Conservation (phyloP, 1,284 basidiomycete species). For the Dichomitus squalens region DNA sequence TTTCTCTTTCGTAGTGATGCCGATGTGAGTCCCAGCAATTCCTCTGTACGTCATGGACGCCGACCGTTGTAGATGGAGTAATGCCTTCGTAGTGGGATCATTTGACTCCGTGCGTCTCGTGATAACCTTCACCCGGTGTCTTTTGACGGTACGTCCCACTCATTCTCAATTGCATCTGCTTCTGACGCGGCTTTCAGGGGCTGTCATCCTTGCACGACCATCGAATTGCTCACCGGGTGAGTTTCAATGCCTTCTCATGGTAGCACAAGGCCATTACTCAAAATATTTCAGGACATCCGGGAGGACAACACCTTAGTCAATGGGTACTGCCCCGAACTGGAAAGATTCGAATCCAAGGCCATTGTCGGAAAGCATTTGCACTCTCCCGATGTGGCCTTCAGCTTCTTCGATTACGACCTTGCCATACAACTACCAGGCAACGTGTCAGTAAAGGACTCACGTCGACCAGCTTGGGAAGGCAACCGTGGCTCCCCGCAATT, state of each 20-base stretch:
- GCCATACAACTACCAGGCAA: neutral
- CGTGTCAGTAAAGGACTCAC: neutral
- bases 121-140: neutral
- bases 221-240: neutral
- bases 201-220: neutral
- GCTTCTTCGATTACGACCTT: slow-evolving; percentile 1
- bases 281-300: neutral
- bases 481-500: neutral
- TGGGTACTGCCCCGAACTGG: neutral
- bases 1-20: slow-evolving; percentile 7
- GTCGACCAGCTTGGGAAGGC: neutral
- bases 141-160: neutral
- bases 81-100: neutral
- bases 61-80: neutral
- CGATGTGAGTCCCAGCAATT: neutral
- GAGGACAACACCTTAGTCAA: neutral
- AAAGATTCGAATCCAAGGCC: neutral
- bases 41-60: neutral
- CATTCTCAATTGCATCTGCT: neutral
- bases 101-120: neutral
- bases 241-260: too few relatives aligned
- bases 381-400: neutral
- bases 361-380: neutral
- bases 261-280: neutral
- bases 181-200: neutral